phyloP scores from a whole-genome alignment of 2,329 filamentous ascomycete genomes.

The Colletotrichum euphorbiae region DNA sequence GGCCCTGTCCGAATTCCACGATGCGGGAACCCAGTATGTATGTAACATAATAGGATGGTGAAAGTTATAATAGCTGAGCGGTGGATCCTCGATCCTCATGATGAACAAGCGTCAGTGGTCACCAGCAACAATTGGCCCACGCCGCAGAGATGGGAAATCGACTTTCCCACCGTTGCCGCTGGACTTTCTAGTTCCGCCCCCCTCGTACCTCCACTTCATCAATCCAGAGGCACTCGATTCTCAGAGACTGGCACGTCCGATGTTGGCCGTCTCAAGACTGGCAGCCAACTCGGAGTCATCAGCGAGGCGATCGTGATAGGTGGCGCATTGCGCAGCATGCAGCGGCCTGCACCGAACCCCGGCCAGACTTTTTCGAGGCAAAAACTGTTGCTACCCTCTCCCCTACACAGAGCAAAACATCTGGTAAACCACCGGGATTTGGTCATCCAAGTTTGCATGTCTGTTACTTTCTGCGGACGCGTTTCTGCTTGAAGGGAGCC shows the following conservation, averaged over 20 bases:
- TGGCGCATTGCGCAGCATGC: background rate
- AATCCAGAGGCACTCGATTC: too few relatives aligned
- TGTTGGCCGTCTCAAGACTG: conserved; percentile 7
- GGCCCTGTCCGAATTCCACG: conserved; percentile 18
- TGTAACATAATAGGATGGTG: conserved; percentile 8
- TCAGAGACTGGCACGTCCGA: conserved; percentile 31
- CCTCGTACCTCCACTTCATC: too few relatives aligned
- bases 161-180: too few relatives aligned
- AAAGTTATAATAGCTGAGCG: conserved; percentile 13
- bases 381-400: conserved; percentile 8
- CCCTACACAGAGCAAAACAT: background rate
- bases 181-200: too few relatives aligned
- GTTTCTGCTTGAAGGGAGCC: conserved; percentile 20
- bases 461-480: background rate
- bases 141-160: too few relatives aligned
- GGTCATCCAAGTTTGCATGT: background rate
- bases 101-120: conserved; percentile 26
- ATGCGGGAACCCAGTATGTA: background rate
- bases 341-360: conserved; percentile 22
- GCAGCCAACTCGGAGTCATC: conserved; percentile 21
- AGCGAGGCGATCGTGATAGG: conserved; percentile 29
- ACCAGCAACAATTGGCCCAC: conserved; percentile 14
- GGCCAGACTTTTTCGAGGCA: conserved; percentile 4
- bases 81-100: conserved; percentile 34
- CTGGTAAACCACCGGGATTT: background rate